Conservation (phyloP, 2,329 filamentous ascomycete species). For the Aureobasidium sp. region DNA sequence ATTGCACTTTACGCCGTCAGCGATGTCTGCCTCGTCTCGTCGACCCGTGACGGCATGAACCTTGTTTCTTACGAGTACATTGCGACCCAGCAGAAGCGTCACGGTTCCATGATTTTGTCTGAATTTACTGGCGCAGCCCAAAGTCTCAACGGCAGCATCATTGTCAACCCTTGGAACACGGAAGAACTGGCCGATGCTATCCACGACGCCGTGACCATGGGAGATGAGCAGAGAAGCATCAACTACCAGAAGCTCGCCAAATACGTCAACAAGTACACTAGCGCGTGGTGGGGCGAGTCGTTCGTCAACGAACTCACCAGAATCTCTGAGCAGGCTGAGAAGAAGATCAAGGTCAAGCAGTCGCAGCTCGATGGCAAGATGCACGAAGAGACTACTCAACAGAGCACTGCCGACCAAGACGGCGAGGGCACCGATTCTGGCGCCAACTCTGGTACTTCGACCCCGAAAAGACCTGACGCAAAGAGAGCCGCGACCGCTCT, state of each 20-base stretch:
- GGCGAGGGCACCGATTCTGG: neutral
- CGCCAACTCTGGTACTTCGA: neutral
- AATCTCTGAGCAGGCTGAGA: slow-evolving; percentile 48
- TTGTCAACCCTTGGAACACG: slow-evolving; percentile 98
- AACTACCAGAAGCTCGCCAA: slow-evolving; percentile 90
- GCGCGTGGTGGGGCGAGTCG: slow-evolving; percentile 91
- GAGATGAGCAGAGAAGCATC: slow-evolving; percentile 72
- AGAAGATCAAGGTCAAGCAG: slow-evolving; percentile 39
- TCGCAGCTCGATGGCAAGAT: slow-evolving; percentile 16
- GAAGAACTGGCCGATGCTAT: slow-evolving; percentile 90
- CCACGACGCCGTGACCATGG: slow-evolving; percentile 95
- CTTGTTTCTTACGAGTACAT: slow-evolving; percentile 98
- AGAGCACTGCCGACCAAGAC: neutral
- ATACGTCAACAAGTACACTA: slow-evolving; percentile 97
- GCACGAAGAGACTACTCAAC: neutral
- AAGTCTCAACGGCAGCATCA: slow-evolving; percentile 83
- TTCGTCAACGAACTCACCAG: slow-evolving; percentile 77
- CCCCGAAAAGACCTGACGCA: neutral
- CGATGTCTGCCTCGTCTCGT: slow-evolving; percentile 87
- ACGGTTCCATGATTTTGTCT: slow-evolving; percentile 90
- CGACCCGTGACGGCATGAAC: slow-evolving; percentile 98
- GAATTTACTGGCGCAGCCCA: slow-evolving; percentile 96
- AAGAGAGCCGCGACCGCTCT: neutral
- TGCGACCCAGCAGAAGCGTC: slow-evolving; percentile 79
- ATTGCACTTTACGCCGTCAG: slow-evolving; percentile 89